Percentiles rank a stretch among this genome's conserved stretches.
phyloP scores from a whole-genome alignment of 164 flowering plant species.

The Tinospora cordifolia region DNA sequence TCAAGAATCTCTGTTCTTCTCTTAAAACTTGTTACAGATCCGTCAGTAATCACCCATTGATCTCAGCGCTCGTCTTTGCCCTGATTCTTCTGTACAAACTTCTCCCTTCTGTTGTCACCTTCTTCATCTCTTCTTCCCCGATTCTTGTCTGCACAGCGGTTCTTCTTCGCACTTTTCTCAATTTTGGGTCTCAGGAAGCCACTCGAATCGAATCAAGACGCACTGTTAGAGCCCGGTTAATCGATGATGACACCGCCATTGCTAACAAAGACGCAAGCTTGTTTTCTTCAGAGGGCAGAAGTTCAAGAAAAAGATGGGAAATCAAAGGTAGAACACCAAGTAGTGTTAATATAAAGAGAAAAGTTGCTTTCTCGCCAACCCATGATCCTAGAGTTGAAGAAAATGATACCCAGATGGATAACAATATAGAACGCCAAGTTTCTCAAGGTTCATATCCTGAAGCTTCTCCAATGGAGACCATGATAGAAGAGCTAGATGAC shows the following conservation, averaged over 20 bases:
- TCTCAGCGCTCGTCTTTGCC: slow-evolving; percentile 25
- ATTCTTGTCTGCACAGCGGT: slow-evolving; percentile 74
- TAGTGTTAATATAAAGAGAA: neutral
- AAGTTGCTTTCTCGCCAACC: slow-evolving; percentile 5
- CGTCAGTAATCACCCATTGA: slow-evolving; percentile 35
- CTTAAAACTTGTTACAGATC: slow-evolving; percentile 21
- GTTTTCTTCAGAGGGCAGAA: slow-evolving; percentile 23
- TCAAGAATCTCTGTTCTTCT: slow-evolving; percentile 23
- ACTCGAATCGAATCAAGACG: slow-evolving; percentile 45
- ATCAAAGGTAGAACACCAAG: slow-evolving; percentile 14
- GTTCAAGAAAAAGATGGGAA: slow-evolving; percentile 20
- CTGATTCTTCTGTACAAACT: slow-evolving; percentile 44
- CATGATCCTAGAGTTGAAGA: neutral
- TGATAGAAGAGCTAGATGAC: slow-evolving; percentile 76
- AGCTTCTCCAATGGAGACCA: slow-evolving; percentile 73
- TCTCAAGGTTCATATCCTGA: slow-evolving; percentile 57
- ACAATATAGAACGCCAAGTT: neutral
- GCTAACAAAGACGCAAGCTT: slow-evolving; percentile 32
- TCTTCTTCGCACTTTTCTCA: slow-evolving; percentile 78
- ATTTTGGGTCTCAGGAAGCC: slow-evolving; percentile 55
- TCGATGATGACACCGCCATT: slow-evolving; percentile 21
- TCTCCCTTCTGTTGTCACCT: slow-evolving; percentile 56
- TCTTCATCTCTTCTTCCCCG: slow-evolving; percentile 68
- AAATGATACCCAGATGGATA: neutral
- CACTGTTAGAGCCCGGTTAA: slow-evolving; percentile 27